phyloP scores from a whole-genome alignment of 2,329 filamentous ascomycete species.

The Chrysoporthe austroafricana region DNA sequence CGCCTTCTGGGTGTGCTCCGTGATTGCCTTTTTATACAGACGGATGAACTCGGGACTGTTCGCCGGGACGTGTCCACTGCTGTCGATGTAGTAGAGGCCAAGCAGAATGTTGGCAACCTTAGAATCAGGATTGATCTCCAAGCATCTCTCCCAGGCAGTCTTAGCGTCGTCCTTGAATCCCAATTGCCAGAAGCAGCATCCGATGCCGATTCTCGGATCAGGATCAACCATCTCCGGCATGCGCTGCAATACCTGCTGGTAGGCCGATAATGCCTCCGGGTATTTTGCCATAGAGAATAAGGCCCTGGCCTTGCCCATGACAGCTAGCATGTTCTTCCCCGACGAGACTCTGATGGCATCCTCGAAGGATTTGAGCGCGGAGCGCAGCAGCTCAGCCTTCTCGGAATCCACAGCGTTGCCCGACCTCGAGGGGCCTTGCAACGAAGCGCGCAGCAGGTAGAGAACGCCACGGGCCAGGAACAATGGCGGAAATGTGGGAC shows the following conservation, averaged over 20 bases:
- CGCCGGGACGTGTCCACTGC: constrained; percentile 79
- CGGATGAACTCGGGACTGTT: constrained; percentile 83
- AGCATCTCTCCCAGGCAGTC: constrained; percentile 82
- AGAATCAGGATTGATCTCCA: constrained; percentile 80
- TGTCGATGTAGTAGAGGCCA: constrained; percentile 86
- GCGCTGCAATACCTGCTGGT: constrained; percentile 84
- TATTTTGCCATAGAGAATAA: constrained; percentile 87
- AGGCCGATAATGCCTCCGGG: constrained; percentile 78
- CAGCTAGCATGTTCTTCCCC: constrained; percentile 87
- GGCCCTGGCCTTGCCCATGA: constrained; percentile 86
- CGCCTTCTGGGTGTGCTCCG: constrained; percentile 88
- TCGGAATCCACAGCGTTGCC: constrained; percentile 71
- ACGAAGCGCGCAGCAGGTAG: constrained; percentile 82
- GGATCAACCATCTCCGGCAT: constrained; percentile 89
- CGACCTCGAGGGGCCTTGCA: constrained; percentile 74
- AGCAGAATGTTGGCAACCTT: constrained; percentile 91
- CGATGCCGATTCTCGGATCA: constrained; percentile 93
- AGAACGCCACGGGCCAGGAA: constrained; percentile 91
- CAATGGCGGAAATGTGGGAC: constrained; percentile 87
- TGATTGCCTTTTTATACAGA: constrained; percentile 92
- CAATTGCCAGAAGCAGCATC: constrained; percentile 95
- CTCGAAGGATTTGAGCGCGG: constrained; percentile 91
- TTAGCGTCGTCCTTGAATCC: constrained; percentile 94
- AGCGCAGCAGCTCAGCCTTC: constrained; percentile 76
- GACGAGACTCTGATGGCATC: constrained; percentile 85